Conservation (phyloP, 2,329 filamentous ascomycete species). For the Epichloe sylvatica region DNA sequence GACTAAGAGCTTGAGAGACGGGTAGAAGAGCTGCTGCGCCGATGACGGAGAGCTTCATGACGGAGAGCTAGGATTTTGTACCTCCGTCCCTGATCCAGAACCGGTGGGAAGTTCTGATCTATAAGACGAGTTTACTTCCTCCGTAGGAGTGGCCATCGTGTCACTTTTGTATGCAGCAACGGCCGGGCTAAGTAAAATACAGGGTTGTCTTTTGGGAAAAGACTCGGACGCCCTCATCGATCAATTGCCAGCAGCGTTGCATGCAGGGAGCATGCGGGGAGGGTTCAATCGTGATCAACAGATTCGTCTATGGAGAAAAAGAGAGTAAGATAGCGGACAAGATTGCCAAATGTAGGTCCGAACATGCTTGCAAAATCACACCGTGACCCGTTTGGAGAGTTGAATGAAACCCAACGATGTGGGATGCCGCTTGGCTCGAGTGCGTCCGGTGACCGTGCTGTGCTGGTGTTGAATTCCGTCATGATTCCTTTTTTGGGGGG, state of each 20-base stretch:
- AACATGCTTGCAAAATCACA: neutral
- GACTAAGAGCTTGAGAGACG: conserved; percentile 3
- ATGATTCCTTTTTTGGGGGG: no score
- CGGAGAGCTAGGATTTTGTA: neutral
- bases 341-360: neutral
- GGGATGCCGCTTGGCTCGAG: neutral
- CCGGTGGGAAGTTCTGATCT: neutral
- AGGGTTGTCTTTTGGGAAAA: neutral
- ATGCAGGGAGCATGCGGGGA: neutral
- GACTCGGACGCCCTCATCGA: neutral
- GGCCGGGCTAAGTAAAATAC: neutral
- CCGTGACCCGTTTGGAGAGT: neutral
- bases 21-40: neutral
- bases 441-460: conserved; percentile 1
- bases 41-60: conserved; percentile 13
- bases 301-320: neutral
- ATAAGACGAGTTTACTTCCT: neutral
- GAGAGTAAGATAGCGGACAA: neutral
- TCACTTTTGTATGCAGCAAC: neutral
- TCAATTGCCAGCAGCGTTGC: neutral
- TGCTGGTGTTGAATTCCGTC: neutral
- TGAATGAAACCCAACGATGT: neutral
- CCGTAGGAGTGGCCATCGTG: neutral
- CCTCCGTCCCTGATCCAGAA: neutral
- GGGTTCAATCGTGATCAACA: neutral